phyloP scores from a whole-genome alignment of 352 stramenopile species.

The Aphanomyces stellatus region DNA sequence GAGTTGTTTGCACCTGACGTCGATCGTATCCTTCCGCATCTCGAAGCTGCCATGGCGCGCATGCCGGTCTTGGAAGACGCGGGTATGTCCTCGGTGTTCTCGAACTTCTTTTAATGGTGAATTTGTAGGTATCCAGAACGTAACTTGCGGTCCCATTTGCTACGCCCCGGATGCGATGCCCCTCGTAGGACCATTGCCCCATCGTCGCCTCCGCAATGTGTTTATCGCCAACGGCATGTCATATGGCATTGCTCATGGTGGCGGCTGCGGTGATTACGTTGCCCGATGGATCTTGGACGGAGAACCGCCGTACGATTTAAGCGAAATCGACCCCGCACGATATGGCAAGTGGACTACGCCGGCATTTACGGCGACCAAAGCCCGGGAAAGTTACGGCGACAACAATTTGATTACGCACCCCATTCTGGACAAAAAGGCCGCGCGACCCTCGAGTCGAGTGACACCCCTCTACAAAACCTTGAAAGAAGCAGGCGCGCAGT shows the following conservation, averaged over 20 bases:
- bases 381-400: slow-evolving; percentile 18
- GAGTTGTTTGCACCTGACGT: slow-evolving; percentile 22
- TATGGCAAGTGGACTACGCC: slow-evolving; percentile 16
- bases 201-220: slow-evolving; percentile 32
- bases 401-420: slow-evolving; percentile 20
- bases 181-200: slow-evolving; percentile 35
- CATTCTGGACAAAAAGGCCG: slow-evolving; percentile 11
- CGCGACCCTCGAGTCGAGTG: not conserved
- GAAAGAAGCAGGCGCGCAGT: slow-evolving; percentile 3
- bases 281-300: slow-evolving; percentile 49
- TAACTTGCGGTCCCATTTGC: slow-evolving; percentile 18
- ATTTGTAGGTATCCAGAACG: slow-evolving; percentile 24
- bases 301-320: slow-evolving; percentile 30
- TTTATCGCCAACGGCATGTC: slow-evolving; percentile 50
- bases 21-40: slow-evolving; percentile 28
- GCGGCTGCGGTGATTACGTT: slow-evolving; percentile 41
- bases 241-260: slow-evolving; percentile 52
- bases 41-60: slow-evolving; percentile 31
- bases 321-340: slow-evolving; percentile 24
- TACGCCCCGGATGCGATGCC: slow-evolving; percentile 34
- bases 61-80: slow-evolving; percentile 23
- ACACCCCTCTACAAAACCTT: not conserved
- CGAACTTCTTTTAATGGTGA: no score
- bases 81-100: no score
- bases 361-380: slow-evolving; percentile 8